phyloP scores from a whole-genome alignment of 2,329 filamentous ascomycete species.

The Cryphonectria radicalis region DNA sequence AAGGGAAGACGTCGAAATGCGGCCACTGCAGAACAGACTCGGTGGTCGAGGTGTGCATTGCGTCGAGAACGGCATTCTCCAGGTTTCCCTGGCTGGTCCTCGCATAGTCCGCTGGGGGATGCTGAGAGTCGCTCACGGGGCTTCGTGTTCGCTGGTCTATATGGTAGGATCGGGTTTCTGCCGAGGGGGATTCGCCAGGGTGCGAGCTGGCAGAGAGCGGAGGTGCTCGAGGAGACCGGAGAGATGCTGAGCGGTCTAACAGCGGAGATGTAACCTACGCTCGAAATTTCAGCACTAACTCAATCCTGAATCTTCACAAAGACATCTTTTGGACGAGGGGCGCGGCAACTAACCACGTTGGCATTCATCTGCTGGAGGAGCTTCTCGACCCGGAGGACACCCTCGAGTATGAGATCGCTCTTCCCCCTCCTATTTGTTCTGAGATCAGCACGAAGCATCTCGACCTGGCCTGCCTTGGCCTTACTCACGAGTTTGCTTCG shows the following conservation, averaged over 20 bases:
- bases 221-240: constrained; percentile 30
- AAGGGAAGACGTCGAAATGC: constrained; percentile 50
- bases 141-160: constrained; percentile 31
- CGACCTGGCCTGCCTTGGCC: neutral
- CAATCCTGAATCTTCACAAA: neutral
- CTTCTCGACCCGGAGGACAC: constrained; percentile 52
- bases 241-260: constrained; percentile 15
- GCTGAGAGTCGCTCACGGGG: constrained; percentile 32
- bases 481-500: constrained; percentile 48
- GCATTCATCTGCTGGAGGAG: constrained; percentile 50
- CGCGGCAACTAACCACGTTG: constrained; percentile 40
- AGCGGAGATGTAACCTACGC: constrained; percentile 17
- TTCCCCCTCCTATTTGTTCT: constrained; percentile 47
- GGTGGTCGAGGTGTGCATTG: constrained; percentile 55
- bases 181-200: constrained; percentile 31
- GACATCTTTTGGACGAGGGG: neutral
- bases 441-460: neutral
- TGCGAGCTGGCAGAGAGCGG: constrained; percentile 34
- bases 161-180: constrained; percentile 25
- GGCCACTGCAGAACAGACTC: constrained; percentile 57
- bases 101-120: constrained; percentile 21
- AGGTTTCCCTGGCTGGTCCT: constrained; percentile 34
- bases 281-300: neutral
- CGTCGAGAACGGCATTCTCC: constrained; percentile 54
- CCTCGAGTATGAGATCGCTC: constrained; percentile 56